Evolutionary conservation across 2,329 filamentous ascomycete species (phyloP).

Genomic region (Trichoderma sp.): DNA sequence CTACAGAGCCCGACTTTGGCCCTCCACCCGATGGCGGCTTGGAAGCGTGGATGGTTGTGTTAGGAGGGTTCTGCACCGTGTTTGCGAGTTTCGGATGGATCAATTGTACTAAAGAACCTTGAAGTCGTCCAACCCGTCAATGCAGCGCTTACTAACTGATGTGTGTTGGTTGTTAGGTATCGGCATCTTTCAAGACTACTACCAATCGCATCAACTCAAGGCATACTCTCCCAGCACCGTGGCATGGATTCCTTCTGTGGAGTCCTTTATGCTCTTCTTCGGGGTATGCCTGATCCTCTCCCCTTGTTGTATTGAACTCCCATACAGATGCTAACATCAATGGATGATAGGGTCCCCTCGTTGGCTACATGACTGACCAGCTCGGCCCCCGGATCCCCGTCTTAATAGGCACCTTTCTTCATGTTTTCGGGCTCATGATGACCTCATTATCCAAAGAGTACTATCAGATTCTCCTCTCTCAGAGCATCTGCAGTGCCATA

Average conservation of each 20-base stretch:
- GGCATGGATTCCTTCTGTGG: not conserved
- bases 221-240: not conserved
- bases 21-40: not conserved
- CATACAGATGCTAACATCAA: not conserved
- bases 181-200: not conserved
- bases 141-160: not conserved
- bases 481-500: not conserved
- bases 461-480: not conserved
- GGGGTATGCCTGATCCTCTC: not conserved
- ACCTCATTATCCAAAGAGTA: not conserved
- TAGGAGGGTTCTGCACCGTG: not conserved
- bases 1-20: not conserved
- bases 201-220: not conserved
- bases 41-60: not conserved
- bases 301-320: not conserved
- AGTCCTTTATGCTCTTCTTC: not conserved
- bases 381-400: not conserved
- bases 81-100: not conserved
- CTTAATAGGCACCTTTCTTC: not conserved
- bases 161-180: not conserved
- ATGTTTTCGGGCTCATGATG: not conserved
- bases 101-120: not conserved
- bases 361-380: not conserved
- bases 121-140: not conserved
- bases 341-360: not conserved